Base-by-base conservation (phyloP, 495 filamentous ascomycete genomes). In the Penicillium macrosclerotiorum region DNA sequence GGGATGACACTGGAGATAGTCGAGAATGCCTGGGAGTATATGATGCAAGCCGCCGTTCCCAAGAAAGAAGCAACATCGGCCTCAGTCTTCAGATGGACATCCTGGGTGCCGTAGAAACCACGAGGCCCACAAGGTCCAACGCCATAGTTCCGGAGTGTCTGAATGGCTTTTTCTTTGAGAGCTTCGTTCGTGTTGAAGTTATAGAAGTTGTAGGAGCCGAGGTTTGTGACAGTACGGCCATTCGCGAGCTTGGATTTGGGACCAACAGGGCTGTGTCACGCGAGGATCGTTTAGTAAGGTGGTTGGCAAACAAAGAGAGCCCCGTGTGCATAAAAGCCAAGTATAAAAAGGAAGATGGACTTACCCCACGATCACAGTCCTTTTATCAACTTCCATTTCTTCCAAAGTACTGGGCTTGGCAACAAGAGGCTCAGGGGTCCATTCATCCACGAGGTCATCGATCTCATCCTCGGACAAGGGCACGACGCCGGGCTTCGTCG, bases 101-200 rank as follows among this genome's bases (percentile, higher is more conserved):
- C 93, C 62, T 99, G 94, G 18, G 88, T 97, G 41, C 90, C 93
- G 71, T 99, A 99, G 71, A 99, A 99, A 26, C 92, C 89, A 11
- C 93, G 92, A 2, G 93, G 93, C 25, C 91, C 90, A 67, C 93
- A 99, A 39, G 93, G 90, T 16, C 93, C 93, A 26, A 97, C 94
- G 31, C 93, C 93, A 57, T 99, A 97, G 47, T 84, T 92, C 38
- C 92, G 88, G 18, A 99, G 78, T 5, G 91, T 93, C 59, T 90
- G 85, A 50, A 97, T 89, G 0, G 91, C 93, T 61, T 94, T 90
- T 42, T 96, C 90, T 61, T 95, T 96, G 54, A 99, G 80, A 7
- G 82, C 77, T 45, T 96, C 90, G 62, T 95, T 95, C 17, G 80
- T 82, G 51, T 91, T 86, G 57, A 99, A 88, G 65, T 99, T 97